A percentile compares a stretch with the other conserved stretches of the same genome.
These are phyloP conservation scores for Paxillus rubicundulus DNA, from an alignment of 768 basidiomycete genomes.

Conservation along the genomic window DNA sequence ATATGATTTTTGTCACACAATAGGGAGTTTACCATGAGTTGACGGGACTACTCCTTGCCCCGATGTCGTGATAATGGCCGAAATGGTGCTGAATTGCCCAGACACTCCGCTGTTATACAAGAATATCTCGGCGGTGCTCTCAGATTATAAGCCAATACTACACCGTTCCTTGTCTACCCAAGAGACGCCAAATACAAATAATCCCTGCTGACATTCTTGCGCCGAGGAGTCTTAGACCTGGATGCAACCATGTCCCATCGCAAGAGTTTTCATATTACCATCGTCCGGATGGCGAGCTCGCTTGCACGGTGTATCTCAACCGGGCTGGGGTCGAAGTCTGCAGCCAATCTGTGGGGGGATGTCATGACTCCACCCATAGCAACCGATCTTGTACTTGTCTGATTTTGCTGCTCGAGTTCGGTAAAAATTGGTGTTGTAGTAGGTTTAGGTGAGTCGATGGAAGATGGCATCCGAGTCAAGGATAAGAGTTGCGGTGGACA, in stretches of 20 bases:
- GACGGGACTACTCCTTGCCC: not conserved
- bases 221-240: not conserved
- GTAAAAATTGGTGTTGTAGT: conserved; percentile 17
- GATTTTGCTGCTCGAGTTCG: conserved; percentile 40
- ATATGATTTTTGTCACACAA: not conserved
- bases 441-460: conserved; percentile 38
- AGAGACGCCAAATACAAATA: not conserved
- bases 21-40: not conserved
- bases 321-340: too few relatives aligned
- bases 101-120: not conserved
- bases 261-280: conserved; percentile 48
- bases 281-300: conserved; percentile 54
- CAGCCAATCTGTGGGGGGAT: too few relatives aligned
- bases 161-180: not conserved
- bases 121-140: not conserved
- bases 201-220: not conserved
- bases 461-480: not conserved
- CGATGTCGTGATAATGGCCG: too few relatives aligned
- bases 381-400: too few relatives aligned
- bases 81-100: too few relatives aligned
- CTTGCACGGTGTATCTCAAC: conserved; percentile 44
- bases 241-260: not conserved
- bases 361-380: too few relatives aligned
- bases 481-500: not conserved
- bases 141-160: not conserved